A percentile compares a stretch with the other conserved stretches of the same genome.
Conservation (phyloP, 2,329 filamentous ascomycete genomes). For the Trichoderma endophyticum region DNA sequence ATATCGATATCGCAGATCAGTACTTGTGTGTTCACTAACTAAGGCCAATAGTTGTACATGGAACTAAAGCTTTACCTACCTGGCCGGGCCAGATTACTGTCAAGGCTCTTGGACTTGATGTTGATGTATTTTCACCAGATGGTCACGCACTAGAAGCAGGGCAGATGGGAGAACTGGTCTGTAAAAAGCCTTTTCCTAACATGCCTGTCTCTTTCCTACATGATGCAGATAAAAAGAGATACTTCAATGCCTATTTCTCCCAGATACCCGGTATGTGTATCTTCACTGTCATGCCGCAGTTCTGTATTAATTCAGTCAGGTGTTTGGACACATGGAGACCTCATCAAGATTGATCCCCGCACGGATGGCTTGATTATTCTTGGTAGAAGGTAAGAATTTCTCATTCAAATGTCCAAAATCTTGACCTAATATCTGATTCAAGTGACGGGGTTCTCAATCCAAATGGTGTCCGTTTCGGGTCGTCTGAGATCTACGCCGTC, state of each 20-base stretch:
- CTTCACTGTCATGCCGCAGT: neutral
- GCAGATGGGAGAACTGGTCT: neutral
- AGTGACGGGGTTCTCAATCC: neutral
- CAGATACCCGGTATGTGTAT: neutral
- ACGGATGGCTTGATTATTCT: neutral
- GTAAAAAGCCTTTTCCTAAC: neutral
- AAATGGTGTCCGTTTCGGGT: neutral
- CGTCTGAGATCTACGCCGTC: neutral
- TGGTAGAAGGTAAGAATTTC: neutral
- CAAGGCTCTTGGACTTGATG: neutral
- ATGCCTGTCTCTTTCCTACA: neutral
- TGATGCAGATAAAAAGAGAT: neutral
- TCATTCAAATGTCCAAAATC: neutral
- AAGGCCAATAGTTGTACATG: neutral
- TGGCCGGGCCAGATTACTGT: neutral
- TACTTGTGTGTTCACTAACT: neutral
- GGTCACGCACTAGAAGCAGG: neutral
- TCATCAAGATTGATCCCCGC: neutral
- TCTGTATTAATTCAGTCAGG: neutral
- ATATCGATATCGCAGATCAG: neutral
- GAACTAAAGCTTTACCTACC: neutral
- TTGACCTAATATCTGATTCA: too few species aligned
- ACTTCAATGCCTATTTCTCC: neutral
- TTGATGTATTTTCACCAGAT: neutral
- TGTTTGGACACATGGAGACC: neutral